Conservation (phyloP, 805 yeast species). For the Metschnikowia reukaufii region DNA sequence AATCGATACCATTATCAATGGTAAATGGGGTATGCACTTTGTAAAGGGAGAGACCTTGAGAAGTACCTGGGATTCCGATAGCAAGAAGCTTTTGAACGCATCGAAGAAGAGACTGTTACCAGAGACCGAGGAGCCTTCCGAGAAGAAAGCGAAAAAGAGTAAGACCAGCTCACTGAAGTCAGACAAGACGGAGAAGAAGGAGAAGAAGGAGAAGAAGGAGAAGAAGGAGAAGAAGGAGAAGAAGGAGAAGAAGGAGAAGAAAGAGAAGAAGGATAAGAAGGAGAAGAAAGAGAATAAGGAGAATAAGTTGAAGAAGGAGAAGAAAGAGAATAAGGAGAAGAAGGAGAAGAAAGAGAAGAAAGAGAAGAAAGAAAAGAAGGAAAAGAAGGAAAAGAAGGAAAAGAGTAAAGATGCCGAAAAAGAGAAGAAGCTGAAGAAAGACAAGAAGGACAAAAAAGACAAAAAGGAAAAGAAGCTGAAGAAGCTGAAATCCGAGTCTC, state of each 20-base stretch:
- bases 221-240: slow-evolving; percentile 32
- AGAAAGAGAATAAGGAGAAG: slow-evolving; percentile 17
- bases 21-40: slow-evolving; percentile 86
- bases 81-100: slow-evolving; percentile 24
- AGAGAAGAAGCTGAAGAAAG: slow-evolving; percentile 15
- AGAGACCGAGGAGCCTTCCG: slow-evolving; percentile 24
- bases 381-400: slow-evolving; percentile 21
- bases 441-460: slow-evolving; percentile 15
- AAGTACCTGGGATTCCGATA: slow-evolving; percentile 80
- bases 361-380: slow-evolving; percentile 11
- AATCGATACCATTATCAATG: slow-evolving; percentile 68
- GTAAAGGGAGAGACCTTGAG: slow-evolving; percentile 79
- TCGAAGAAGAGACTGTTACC: slow-evolving; percentile 22
- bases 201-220: slow-evolving; percentile 14
- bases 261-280: slow-evolving; percentile 25
- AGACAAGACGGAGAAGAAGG: slow-evolving; percentile 11
- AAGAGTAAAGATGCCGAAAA: no score
- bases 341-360: slow-evolving; percentile 14
- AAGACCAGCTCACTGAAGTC: neutral
- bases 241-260: slow-evolving; percentile 25
- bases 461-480: slow-evolving; percentile 14
- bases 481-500: slow-evolving; percentile 19
- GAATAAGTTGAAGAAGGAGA: slow-evolving; percentile 17
- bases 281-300: slow-evolving; percentile 20
- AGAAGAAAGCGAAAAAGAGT: slow-evolving; percentile 15